Evolutionary conservation across 352 stramenopile genomes (phyloP), one percentile per base, ranked within the genome.

Genomic region (Blastocystis sp.): DNA sequence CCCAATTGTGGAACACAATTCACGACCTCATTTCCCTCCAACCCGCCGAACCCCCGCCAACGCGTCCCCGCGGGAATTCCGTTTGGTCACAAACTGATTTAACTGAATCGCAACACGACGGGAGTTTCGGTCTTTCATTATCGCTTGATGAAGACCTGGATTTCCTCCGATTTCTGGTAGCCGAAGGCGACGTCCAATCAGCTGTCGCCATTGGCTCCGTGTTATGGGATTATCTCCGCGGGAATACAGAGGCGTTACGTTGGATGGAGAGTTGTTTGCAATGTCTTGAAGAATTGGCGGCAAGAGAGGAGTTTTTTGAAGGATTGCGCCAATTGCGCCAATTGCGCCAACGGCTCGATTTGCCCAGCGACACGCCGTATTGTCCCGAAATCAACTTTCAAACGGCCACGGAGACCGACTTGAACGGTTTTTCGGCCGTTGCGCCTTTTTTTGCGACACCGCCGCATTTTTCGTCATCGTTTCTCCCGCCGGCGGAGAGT

Each of bases 361-460:
- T 81, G 8, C 48, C 46, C 7, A 11, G 36, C 2, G 16, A 21
- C 40, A n/a, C 36, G 34, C 16, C 29, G 24, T 65, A 81, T 48
- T 46, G 24, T 29, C 69, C 69, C 14, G 69, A 81, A 61, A 64
- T 81, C 34, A 81, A 40, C 16, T 81, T 65, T 64, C 69, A 81
- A 44, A 81, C 69, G 27, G 69, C 69, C 4, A 64, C 69, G 36
- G 38, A 61, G 36, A 11, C 29, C 21, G 69, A 81, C 40, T 21
- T 63, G 8, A 57, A 76, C 6, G 24, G 36, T 8, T 72, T 72
- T 44, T 21, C 34, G n/a, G 7, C 40, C 7, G 36, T 32, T 27
- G n/a, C 42, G 4, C 61, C 16, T 18, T 72, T 72, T 32, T 72
- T 72, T 36, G 61, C 61, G 1, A 29, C 36, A 21, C 32, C 16